These are phyloP conservation scores for Xylariaceae sp. DNA, from an alignment of 2,329 filamentous ascomycete genomes.

Conservation along the genomic window DNA sequence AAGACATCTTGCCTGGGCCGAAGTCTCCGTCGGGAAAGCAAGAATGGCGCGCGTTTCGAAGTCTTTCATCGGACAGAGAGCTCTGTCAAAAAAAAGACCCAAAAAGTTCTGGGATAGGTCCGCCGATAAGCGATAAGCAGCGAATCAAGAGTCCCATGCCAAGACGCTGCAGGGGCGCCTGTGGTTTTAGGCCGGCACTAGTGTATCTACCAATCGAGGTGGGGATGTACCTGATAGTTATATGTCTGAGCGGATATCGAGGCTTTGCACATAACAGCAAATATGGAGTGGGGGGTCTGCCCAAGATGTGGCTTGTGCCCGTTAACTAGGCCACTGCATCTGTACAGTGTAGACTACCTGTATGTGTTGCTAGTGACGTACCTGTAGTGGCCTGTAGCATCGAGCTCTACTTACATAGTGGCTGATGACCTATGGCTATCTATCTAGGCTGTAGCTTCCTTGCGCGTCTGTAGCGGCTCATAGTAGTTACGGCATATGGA, in stretches of 20 bases:
- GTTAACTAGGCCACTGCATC: too few species aligned
- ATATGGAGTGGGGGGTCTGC: too few species aligned
- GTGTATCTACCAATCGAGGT: background rate
- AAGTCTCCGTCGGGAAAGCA: conserved; percentile 21
- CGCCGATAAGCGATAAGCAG: conserved; percentile 19
- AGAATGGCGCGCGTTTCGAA: conserved; percentile 4
- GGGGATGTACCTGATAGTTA: too few species aligned
- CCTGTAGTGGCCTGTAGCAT: too few species aligned
- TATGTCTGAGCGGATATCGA: too few species aligned
- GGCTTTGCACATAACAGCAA: too few species aligned
- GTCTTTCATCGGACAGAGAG: background rate
- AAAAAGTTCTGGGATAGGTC: conserved; percentile 16
- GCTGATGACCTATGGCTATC: conserved; percentile 7
- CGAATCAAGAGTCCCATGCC: background rate
- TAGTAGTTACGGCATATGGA: too few species aligned
- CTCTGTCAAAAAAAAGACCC: background rate
- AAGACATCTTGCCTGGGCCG: conserved; percentile 60
- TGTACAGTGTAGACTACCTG: too few species aligned
- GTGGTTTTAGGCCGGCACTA: background rate
- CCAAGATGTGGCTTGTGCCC: background rate
- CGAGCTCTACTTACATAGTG: background rate
- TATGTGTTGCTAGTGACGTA: too few species aligned
- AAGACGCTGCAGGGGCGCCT: background rate
- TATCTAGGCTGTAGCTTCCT: conserved; percentile 40
- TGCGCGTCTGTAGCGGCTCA: conserved; percentile 31